Conservation (phyloP, 2,329 filamentous ascomycete genomes). For the Colletotrichum orchidophilum region DNA sequence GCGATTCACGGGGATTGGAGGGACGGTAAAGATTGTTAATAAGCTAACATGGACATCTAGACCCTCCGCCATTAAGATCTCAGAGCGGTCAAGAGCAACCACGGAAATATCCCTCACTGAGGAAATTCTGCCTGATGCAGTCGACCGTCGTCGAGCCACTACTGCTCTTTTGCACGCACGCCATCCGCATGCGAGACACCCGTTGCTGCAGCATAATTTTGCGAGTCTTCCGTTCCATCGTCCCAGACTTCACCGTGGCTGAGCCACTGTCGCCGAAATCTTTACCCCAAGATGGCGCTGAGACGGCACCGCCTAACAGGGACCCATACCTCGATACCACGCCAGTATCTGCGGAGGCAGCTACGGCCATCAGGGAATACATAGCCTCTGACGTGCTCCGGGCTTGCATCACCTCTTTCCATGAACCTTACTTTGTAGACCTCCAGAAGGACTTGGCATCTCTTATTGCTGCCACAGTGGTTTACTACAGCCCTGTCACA, state of each 20-base stretch:
- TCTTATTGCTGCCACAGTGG: constrained; percentile 86
- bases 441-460: constrained; percentile 91
- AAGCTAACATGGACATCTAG: constrained; percentile 35
- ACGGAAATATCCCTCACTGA: constrained; percentile 67
- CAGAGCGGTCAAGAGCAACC: constrained; percentile 41
- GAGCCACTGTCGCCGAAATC: constrained; percentile 41
- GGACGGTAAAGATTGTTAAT: not conserved
- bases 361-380: constrained; percentile 82
- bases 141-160: constrained; percentile 85
- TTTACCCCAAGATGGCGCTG: constrained; percentile 39
- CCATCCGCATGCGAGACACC: constrained; percentile 88
- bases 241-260: constrained; percentile 74
- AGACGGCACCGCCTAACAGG: constrained; percentile 22
- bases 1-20: not conserved
- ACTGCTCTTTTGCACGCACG: constrained; percentile 90
- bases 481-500: constrained; percentile 76
- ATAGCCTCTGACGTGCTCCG: constrained; percentile 89
- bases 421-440: constrained; percentile 97
- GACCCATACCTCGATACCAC: constrained; percentile 47
- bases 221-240: constrained; percentile 84
- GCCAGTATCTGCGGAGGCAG: constrained; percentile 62
- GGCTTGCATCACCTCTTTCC: constrained; percentile 87
- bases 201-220: constrained; percentile 88
- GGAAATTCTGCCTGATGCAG: constrained; percentile 83
- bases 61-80: constrained; percentile 43